Conservation (phyloP, 805 yeast genomes). For the Teunomyces lycoperdinae region DNA sequence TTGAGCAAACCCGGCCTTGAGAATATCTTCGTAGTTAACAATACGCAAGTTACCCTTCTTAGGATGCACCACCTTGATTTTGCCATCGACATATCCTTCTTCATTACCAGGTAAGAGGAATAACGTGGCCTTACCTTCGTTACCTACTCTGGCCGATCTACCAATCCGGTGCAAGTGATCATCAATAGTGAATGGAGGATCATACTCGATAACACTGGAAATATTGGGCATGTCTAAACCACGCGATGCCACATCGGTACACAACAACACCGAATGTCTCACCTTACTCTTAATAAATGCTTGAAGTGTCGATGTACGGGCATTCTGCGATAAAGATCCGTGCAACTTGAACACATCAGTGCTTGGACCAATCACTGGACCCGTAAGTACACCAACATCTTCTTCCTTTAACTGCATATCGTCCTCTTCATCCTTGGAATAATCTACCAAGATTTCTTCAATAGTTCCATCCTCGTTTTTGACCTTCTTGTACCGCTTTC, state of each 20-base stretch:
- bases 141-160: constrained; percentile 97
- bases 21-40: constrained; percentile 31
- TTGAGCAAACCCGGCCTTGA: constrained; percentile 36
- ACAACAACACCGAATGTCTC: constrained; percentile 67
- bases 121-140: constrained; percentile 70
- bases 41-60: constrained; percentile 32
- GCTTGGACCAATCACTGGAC: constrained; percentile 49
- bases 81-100: constrained; percentile 72
- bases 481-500: constrained; percentile 37
- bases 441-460: constrained; percentile 16
- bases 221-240: constrained; percentile 91
- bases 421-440: constrained; percentile 14
- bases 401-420: constrained; percentile 21
- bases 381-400: constrained; percentile 44
- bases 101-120: constrained; percentile 88
- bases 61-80: constrained; percentile 38
- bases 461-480: constrained; percentile 23
- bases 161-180: constrained; percentile 97
- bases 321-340: constrained; percentile 85
- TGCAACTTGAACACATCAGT: constrained; percentile 66
- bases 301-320: constrained; percentile 72
- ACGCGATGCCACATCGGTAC: constrained; percentile 98
- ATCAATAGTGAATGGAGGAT: constrained; percentile 91
- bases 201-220: constrained; percentile 84
- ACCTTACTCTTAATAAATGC: constrained; percentile 50